Evolutionary conservation across 2,329 filamentous ascomycete species (phyloP), one percentile per base, ranked within the genome.

Genomic region (Ceratocystis ficicola): DNA sequence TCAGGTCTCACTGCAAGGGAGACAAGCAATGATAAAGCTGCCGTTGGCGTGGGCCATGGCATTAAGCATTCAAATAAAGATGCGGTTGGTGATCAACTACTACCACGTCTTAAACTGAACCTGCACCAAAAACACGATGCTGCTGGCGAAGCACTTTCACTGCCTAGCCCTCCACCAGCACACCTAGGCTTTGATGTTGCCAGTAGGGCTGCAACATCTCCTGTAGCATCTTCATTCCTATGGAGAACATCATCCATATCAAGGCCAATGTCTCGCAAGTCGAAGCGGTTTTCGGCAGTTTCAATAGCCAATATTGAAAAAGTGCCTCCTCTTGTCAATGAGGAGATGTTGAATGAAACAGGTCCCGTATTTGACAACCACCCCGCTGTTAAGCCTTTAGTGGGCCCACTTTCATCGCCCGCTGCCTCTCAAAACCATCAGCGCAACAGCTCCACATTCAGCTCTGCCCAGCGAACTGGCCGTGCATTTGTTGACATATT

Each of bases 401-500:
- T 50, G 10, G 48, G 30, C 10, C 61, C 62, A 5, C 5, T 63
- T 8, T 65, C 66, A 2, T 63, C 66, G 5, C 66, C 63, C 0
- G 52, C 62, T 1, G 44, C 59, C 3, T 63, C 55, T 10, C 66
- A 63, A 22, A 64, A 44, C 4, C 68, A 67, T 32, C 62, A 57
- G 44, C 68, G 68, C 15, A 60, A 61, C 30, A 57, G 44, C 5
- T 69, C 68, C 7, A 48, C 63, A 32, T 59, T 66, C n/a, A 68
- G 64, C 44, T 66, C 62, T 3, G 48, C 59, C 20, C 62, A 65
- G 7, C 52, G 63, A 12, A 65, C 64, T 3, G 67, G 62, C 48
- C 60, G 65, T 2, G 66, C 67, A 0, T 68, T 66, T 60, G 77
- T 85, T 60, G 82, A 86, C 68, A 72, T 86, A 0, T 75, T 86